These are phyloP conservation scores for Peniophora sp. DNA, from an alignment of 1,284 basidiomycete species.

Conservation along the genomic window DNA sequence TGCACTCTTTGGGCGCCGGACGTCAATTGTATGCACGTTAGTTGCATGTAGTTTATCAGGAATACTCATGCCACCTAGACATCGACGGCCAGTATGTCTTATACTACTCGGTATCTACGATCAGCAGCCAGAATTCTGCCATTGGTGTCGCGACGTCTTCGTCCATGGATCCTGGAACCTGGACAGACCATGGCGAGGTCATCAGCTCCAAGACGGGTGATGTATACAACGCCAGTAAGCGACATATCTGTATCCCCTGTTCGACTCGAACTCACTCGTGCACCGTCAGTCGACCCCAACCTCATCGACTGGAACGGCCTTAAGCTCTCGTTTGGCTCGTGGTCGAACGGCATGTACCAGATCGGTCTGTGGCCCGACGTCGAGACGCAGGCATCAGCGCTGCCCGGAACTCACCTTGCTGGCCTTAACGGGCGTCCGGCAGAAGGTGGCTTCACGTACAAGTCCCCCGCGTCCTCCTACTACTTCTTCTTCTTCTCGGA, in stretches of 20 bases:
- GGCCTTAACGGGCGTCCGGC: not conserved
- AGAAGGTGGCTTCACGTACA: not conserved
- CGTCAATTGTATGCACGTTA: slow-evolving; percentile 5
- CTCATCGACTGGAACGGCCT: slow-evolving; percentile 2
- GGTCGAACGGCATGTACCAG: not conserved
- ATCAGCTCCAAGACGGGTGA: slow-evolving; percentile 19
- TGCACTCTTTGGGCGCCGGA: slow-evolving; percentile 17
- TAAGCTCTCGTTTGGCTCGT: not conserved
- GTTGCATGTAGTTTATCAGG: too few species aligned
- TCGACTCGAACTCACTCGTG: too few species aligned
- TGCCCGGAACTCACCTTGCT: not conserved
- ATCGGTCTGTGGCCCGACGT: not conserved
- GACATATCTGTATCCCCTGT: not conserved
- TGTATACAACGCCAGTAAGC: slow-evolving; percentile 20
- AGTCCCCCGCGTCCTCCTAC: not conserved
- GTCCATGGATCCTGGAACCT: slow-evolving; percentile 26
- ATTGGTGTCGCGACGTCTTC: slow-evolving; percentile 26
- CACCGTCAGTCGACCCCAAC: slow-evolving; percentile 3
- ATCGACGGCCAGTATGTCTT: slow-evolving; percentile 17
- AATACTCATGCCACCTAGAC: not conserved
- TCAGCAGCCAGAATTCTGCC: slow-evolving; percentile 23
- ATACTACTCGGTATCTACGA: slow-evolving; percentile 25
- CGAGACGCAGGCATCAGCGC: not conserved
- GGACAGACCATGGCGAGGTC: slow-evolving; percentile 26
- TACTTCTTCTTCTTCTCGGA: not conserved